These are phyloP conservation scores for Juncus inflexus DNA, from an alignment of 176 grass and related monocot species.

Conservation along the genomic window DNA sequence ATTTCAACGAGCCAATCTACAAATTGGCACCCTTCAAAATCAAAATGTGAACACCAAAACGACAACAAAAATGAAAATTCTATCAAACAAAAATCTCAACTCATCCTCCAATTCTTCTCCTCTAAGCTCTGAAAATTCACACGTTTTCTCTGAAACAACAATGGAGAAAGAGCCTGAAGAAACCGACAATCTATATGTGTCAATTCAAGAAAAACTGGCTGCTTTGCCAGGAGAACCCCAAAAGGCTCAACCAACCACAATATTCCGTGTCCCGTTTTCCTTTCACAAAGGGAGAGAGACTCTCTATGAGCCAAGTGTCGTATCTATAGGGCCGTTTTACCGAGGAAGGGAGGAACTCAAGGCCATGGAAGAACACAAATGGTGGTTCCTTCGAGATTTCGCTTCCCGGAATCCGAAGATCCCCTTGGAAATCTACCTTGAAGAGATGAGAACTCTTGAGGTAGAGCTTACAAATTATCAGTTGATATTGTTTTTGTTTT, in stretches of 20 bases:
- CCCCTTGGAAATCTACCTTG: background rate
- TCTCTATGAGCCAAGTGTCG: constrained; percentile 24
- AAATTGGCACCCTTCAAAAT: no score
- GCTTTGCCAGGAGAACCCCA: background rate
- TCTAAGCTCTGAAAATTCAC: background rate
- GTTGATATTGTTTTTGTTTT: no score
- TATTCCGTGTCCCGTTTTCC: constrained; percentile 6
- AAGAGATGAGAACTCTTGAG: constrained; percentile 1
- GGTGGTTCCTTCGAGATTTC: constrained; percentile 21
- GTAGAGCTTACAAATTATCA: background rate
- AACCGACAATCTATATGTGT: background rate
- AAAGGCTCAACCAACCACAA: constrained; percentile 2
- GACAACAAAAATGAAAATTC: background rate
- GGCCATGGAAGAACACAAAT: constrained; percentile 24
- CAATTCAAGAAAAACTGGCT: background rate
- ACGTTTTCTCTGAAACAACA: background rate
- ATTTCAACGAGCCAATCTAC: no score
- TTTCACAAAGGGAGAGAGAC: constrained; percentile 10
- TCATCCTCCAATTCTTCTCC: background rate
- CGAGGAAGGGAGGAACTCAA: constrained; percentile 6
- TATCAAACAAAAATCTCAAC: background rate
- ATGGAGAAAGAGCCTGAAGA: background rate
- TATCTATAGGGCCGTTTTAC: constrained; percentile 18
- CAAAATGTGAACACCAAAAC: no score
- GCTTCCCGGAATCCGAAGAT: background rate